A percentile compares a stretch with the other conserved stretches of the same genome.
Conservation (phyloP, 768 basidiomycete species). For the Lactarius hatsudake region DNA sequence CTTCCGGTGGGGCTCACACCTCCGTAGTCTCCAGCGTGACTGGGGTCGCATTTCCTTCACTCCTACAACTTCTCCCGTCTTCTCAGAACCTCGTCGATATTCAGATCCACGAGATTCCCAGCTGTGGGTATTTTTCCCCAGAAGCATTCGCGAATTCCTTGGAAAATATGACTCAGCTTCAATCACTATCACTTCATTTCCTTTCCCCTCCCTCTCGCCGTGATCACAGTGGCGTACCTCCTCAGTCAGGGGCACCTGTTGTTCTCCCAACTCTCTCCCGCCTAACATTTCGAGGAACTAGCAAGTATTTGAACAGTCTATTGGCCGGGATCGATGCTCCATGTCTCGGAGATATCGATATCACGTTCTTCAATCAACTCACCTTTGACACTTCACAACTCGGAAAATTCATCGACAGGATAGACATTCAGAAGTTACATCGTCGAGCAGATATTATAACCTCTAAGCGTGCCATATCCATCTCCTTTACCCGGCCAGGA, state of each 20-base stretch:
- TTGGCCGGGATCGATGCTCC: not conserved
- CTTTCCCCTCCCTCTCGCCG: not conserved
- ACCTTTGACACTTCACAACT: not conserved
- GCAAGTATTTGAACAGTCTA: not conserved
- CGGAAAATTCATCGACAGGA: not conserved
- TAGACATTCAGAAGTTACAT: not conserved
- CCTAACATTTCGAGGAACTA: not conserved
- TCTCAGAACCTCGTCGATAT: not conserved
- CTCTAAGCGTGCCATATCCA: not conserved
- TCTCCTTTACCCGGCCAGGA: not conserved
- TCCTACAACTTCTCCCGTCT: not conserved
- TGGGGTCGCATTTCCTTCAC: not conserved
- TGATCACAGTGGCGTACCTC: not conserved
- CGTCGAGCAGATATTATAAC: not conserved
- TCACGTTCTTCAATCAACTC: not conserved
- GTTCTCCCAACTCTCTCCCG: not conserved
- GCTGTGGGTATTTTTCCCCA: not conserved
- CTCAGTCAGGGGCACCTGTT: not conserved
- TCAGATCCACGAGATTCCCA: not conserved
- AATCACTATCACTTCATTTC: not conserved
- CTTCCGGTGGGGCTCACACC: not conserved
- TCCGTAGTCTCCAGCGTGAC: not conserved
- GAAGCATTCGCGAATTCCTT: not conserved
- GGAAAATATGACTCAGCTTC: not conserved
- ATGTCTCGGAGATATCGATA: not conserved